Base-by-base conservation (phyloP, 2,329 filamentous ascomycete genomes). In the Trichoderma citrinoviride region DNA sequence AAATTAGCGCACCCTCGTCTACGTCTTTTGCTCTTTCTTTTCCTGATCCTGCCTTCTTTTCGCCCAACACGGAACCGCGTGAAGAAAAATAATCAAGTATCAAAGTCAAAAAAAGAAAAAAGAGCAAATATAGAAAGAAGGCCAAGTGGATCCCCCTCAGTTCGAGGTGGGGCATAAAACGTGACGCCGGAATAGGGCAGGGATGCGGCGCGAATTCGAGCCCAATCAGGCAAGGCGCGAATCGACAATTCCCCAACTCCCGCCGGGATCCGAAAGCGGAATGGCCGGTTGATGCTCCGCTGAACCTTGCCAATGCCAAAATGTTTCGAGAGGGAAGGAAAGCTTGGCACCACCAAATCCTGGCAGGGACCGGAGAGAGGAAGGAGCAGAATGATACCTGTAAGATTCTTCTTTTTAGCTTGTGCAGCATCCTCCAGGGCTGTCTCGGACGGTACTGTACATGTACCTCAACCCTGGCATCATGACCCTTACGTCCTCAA, bases 181-280 rank as follows among this genome's bases (percentile, higher is more conserved):
- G 33, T 50, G 46, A 61, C 33, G 46, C 49, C 21, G 41, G 33
- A 58, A 58, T 29, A 25, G 55, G 23, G 27, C 50, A 37, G 19
- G 49, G 49, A 54, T 62, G 10, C 60, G 60, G 61, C 61, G 61
- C 61, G 44, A 55, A 49, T 52, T 64, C 5, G 25, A 44, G 50
- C 54, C 61, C 33, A 15, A 25, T 57, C 27, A 3, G 61, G 61
- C 2, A 64, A 49, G 27, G 61, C 61, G 61, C 61, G 7, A 50
- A 56, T 53, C 60, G 60, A 37, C 60, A 54, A 54, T 54, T 54
- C 33, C 46, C 37, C 47, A 50, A 46, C 60, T 52, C 57, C 61
- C 61, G 61, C 50, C 33, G n/a, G 21, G 25, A 19, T 49, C 41
- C 56, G 7, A 37, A 60, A 60, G 44, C 56, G 56, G 52, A 40